Evolutionary conservation across 129 eudicot genomes (phyloP).

Genomic region (Heracleum sosnowskyi): DNA sequence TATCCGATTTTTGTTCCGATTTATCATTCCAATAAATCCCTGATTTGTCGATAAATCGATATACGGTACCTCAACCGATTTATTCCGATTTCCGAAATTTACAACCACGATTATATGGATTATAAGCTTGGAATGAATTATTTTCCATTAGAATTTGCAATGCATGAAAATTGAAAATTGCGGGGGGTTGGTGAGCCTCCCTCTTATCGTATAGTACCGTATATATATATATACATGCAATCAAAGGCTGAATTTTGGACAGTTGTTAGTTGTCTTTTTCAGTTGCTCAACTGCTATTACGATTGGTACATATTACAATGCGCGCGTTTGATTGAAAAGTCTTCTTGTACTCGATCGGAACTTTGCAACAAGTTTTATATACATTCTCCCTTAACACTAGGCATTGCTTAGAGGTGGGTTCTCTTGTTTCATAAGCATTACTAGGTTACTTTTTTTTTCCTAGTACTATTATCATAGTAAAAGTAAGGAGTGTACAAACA

Average conservation of each 20-base stretch:
- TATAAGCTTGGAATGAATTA: neutral
- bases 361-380: neutral
- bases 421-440: neutral
- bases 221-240: neutral
- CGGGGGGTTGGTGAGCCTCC: conserved; percentile 1
- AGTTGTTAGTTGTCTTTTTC: neutral
- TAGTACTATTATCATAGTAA: neutral
- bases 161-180: neutral
- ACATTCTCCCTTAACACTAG: neutral
- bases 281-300: neutral
- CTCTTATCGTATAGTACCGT: neutral
- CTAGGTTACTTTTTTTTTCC: neutral
- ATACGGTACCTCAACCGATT: no score
- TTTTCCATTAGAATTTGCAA: neutral
- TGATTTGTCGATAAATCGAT: no score
- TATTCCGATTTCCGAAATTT: no score
- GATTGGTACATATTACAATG: neutral
- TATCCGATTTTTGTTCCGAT: no score
- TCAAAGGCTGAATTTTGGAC: neutral
- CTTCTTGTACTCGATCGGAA: neutral
- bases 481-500: neutral
- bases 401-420: neutral
- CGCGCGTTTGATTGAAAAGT: neutral
- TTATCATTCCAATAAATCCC: no score
- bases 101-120: no score